Conservation (phyloP, 345 rosid genomes). For the Triadica sebifera region DNA sequence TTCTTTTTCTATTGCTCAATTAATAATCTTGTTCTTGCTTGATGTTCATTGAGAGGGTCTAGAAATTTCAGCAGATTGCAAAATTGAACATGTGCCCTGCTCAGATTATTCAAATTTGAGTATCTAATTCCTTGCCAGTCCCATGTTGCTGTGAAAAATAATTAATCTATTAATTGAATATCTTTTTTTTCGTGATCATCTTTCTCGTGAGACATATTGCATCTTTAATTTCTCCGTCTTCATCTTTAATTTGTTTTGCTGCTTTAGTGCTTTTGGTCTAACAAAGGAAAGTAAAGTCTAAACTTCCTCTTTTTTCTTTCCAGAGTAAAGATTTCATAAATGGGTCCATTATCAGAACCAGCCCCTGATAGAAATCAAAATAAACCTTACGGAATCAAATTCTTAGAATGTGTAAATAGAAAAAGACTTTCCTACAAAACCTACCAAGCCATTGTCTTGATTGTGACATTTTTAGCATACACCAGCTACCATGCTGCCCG, state of each 20-base stretch:
- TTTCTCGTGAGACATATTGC: too few species aligned
- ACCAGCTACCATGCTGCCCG: constrained; percentile 80
- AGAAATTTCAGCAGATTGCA: not conserved
- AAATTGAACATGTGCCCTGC: not conserved
- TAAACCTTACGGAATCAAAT: constrained; percentile 71
- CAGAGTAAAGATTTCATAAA: constrained; percentile 20
- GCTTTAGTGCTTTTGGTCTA: not conserved
- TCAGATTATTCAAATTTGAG: not conserved
- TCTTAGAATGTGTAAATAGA: constrained; percentile 46
- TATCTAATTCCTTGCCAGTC: not conserved
- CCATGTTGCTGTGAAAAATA: not conserved
- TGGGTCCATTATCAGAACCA: constrained; percentile 52
- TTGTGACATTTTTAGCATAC: constrained; percentile 79
- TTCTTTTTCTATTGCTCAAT: not conserved
- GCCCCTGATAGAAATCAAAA: constrained; percentile 16
- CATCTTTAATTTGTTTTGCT: not conserved
- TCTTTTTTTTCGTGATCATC: not conserved
- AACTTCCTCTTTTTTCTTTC: not conserved
- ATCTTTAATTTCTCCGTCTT: too few species aligned
- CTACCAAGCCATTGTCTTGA: constrained; percentile 74
- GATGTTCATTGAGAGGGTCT: not conserved
- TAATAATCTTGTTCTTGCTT: not conserved
- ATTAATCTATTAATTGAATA: not conserved
- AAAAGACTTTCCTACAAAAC: constrained; percentile 56
- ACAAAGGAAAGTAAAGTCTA: constrained; percentile 3